Conservation (phyloP, 129 eudicot genomes). For the Flaveria robusta region DNA sequence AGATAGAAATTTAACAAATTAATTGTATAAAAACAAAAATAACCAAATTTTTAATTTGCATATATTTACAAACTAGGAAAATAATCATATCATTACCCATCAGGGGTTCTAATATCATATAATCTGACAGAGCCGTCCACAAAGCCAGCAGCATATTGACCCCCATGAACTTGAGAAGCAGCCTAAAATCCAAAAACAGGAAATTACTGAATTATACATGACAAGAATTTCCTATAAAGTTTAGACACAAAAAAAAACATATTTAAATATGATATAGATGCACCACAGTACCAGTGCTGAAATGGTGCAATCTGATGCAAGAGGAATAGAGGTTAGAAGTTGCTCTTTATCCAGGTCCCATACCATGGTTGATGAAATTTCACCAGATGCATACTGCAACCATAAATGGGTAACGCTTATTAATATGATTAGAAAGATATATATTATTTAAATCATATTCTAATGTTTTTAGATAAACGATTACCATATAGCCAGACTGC, state of each 20-base stretch:
- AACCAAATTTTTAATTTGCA: neutral
- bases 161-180: conserved; percentile 91
- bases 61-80: neutral
- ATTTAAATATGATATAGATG: neutral
- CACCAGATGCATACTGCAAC: conserved; percentile 79
- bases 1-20: neutral
- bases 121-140: conserved; percentile 88
- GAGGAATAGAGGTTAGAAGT: conserved; percentile 67
- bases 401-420: conserved; percentile 6
- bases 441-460: neutral
- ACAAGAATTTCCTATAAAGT: neutral
- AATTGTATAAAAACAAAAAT: neutral
- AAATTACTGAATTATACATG: neutral
- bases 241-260: neutral
- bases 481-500: conserved; percentile 88
- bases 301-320: conserved; percentile 73
- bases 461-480: neutral
- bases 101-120: conserved; percentile 89
- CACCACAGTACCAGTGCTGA: conserved; percentile 69
- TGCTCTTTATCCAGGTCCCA: conserved; percentile 99
- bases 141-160: conserved; percentile 94
- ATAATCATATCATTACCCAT: conserved; percentile 48
- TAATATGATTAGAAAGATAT: neutral
- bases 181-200: conserved; percentile 44
- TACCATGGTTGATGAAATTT: conserved; percentile 76